Conservation (phyloP, 2,329 filamentous ascomycete species). For the Fusarium sp. region DNA sequence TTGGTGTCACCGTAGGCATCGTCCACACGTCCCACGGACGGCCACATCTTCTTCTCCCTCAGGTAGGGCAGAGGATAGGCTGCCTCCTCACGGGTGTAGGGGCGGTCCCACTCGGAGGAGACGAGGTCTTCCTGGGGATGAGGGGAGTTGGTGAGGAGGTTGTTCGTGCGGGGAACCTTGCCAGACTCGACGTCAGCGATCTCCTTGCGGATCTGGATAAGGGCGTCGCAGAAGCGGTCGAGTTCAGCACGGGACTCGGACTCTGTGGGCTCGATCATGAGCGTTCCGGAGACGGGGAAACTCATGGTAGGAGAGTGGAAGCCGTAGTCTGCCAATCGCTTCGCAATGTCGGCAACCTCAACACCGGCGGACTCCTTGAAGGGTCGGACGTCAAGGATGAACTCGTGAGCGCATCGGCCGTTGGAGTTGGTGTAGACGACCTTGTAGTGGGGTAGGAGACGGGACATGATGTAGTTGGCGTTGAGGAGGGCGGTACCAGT, state of each 20-base stretch:
- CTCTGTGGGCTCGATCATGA: conserved; percentile 99
- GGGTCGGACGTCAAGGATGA: conserved; percentile 89
- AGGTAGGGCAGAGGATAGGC: conserved; percentile 88
- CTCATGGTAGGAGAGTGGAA: conserved; percentile 98
- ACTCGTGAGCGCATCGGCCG: conserved; percentile 95
- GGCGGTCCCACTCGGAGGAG: conserved; percentile 77
- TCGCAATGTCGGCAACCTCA: conserved; percentile 94
- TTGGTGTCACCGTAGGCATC: conserved; percentile 93
- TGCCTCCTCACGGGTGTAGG: conserved; percentile 83
- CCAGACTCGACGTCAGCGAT: conserved; percentile 89
- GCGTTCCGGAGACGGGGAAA: conserved; percentile 92
- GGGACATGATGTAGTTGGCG: conserved; percentile 95
- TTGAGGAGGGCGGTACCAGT: conserved; percentile 93
- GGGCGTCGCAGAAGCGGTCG: conserved; percentile 90
- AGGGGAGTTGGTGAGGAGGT: conserved; percentile 90
- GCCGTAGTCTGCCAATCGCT: conserved; percentile 95
- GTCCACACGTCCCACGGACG: conserved; percentile 85
- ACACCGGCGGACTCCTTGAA: conserved; percentile 87
- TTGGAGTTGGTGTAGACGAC: conserved; percentile 94
- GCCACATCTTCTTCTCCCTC: conserved; percentile 98
- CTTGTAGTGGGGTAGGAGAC: conserved; percentile 85
- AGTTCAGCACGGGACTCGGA: conserved; percentile 92
- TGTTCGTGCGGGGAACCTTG: conserved; percentile 78
- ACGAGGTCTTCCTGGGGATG: conserved; percentile 88
- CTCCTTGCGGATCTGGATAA: conserved; percentile 87